A percentile compares a stretch with the other conserved stretches of the same genome.
Evolutionary conservation across 2,329 filamentous ascomycete species (phyloP).

Genomic region (Colletotrichum phormii): DNA sequence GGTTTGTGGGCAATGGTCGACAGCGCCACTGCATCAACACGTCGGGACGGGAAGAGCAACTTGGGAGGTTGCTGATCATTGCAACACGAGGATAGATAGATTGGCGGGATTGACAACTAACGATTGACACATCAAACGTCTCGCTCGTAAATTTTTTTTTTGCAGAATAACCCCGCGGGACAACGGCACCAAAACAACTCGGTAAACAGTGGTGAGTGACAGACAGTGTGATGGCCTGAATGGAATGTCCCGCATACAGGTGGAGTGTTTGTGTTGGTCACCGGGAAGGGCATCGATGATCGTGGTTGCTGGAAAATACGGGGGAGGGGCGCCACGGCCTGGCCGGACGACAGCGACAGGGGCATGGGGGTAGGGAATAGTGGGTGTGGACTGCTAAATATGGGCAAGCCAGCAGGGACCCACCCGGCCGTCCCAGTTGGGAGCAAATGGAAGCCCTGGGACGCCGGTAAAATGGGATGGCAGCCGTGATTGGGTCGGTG

Average conservation of each 20-base stretch:
- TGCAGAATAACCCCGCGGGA: not conserved
- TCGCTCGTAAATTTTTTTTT: not conserved
- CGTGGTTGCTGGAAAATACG: conserved; percentile 18
- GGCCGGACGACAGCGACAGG: conserved; percentile 14
- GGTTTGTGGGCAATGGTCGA: not conserved
- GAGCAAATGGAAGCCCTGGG: not conserved
- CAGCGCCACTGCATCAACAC: not conserved
- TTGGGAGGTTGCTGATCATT: not conserved
- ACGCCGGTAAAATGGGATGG: conserved; percentile 23
- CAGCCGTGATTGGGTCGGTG: conserved; percentile 27
- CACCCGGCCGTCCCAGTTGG: conserved; percentile 11
- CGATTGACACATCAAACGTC: not conserved
- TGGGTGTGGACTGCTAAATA: conserved; percentile 20
- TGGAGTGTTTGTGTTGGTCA: not conserved
- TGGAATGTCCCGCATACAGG: conserved; percentile 10
- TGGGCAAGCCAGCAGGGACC: conserved; percentile 7
- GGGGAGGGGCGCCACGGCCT: conserved; percentile 5
- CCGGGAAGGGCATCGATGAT: not conserved
- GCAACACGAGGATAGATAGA: too few relatives aligned
- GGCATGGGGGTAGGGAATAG: conserved; percentile 10
- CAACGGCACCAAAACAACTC: not conserved
- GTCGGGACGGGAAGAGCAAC: not conserved
- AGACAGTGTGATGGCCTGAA: not conserved
- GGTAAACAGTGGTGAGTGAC: not conserved
- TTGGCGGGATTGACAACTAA: too few relatives aligned